phyloP scores from a whole-genome alignment of 495 filamentous ascomycete species.

The Letharia lupina region DNA sequence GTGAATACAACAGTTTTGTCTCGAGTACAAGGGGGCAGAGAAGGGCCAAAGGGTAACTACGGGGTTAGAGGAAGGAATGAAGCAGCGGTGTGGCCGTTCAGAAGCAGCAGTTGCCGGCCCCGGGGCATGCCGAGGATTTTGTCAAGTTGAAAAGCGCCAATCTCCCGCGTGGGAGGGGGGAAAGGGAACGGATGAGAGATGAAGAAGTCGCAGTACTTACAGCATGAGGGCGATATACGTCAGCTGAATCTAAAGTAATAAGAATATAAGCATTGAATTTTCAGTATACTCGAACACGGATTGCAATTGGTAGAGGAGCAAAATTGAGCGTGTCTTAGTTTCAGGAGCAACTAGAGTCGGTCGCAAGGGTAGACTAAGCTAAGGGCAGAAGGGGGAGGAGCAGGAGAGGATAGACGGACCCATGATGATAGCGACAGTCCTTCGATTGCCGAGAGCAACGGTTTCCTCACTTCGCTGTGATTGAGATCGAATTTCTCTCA shows the following conservation, averaged over 20 bases:
- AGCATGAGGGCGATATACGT: constrained; percentile 49
- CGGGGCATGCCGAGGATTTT: constrained; percentile 1
- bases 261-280: constrained; percentile 27
- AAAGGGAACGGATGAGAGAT: constrained; percentile 1
- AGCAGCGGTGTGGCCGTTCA: constrained; percentile 15
- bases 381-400: constrained; percentile 21
- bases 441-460: constrained; percentile 23
- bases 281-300: constrained; percentile 13
- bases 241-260: constrained; percentile 35
- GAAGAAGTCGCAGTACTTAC: constrained; percentile 35
- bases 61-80: constrained; percentile 16
- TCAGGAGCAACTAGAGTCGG: constrained; percentile 17
- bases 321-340: constrained; percentile 19
- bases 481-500: constrained; percentile 19
- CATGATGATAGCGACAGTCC: constrained; percentile 20
- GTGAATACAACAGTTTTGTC: background rate
- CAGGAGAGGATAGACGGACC: constrained; percentile 24
- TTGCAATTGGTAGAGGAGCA: constrained; percentile 20
- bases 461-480: constrained; percentile 19
- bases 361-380: constrained; percentile 22
- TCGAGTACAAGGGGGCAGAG: background rate
- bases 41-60: constrained; percentile 4
- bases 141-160: constrained; percentile 7
- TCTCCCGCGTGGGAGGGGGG: constrained; percentile 12
- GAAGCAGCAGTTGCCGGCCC: background rate